Evolutionary conservation across 768 basidiomycete species (phyloP).

Genomic region (Clavaria fumosa): DNA sequence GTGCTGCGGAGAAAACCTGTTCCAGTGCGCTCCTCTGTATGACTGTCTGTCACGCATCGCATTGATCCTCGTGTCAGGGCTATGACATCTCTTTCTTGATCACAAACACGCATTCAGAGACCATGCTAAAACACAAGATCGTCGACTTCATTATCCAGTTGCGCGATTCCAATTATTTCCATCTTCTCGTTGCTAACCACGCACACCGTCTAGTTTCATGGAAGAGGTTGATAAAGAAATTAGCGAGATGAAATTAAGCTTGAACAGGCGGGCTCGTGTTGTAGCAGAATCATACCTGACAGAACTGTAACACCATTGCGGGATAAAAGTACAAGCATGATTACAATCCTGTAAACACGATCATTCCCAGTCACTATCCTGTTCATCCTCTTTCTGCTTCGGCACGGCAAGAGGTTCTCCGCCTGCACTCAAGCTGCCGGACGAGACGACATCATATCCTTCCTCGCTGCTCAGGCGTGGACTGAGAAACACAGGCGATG

Average conservation of each 20-base stretch:
- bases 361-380: conserved; percentile 56
- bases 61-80: conserved; percentile 48
- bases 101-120: conserved; percentile 92
- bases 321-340: no score
- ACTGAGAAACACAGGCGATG: conserved; percentile 23
- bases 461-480: conserved; percentile 48
- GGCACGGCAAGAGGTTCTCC: conserved; percentile 19
- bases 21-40: conserved; percentile 30
- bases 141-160: conserved; percentile 99
- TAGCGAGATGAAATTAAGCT: conserved; percentile 95
- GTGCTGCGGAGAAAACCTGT: conserved; percentile 93
- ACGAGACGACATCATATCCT: conserved; percentile 54
- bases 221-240: conserved; percentile 99
- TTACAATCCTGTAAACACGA: no score
- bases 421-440: conserved; percentile 32
- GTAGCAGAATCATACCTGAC: conserved; percentile 94
- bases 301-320: no score
- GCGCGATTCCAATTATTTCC: conserved; percentile 3
- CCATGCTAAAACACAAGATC: conserved; percentile 99
- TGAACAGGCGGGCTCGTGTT: conserved; percentile 91
- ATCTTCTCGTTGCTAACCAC: conserved; percentile 6
- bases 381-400: conserved; percentile 23
- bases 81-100: conserved; percentile 98
- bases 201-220: conserved; percentile 66
- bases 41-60: background rate